Conservation (phyloP, 2,329 filamentous ascomycete genomes). For the Fusarium euwallaceae region DNA sequence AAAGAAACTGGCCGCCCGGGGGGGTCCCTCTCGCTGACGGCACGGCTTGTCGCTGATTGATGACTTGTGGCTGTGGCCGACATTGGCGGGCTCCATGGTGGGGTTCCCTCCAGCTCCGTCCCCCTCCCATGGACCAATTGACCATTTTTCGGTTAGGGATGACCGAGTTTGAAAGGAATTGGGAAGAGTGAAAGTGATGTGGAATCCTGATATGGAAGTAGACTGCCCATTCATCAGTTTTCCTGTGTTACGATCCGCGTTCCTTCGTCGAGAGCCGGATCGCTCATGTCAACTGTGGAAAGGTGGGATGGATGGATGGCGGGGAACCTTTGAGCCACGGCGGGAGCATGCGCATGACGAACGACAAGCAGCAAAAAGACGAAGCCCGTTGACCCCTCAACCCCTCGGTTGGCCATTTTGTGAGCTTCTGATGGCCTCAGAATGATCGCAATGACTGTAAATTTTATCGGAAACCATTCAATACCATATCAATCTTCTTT, state of each 20-base stretch:
- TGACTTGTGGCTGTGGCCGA: constrained; percentile 2
- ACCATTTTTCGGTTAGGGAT: background rate
- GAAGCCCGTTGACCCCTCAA: background rate
- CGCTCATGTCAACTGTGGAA: background rate
- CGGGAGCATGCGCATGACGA: background rate
- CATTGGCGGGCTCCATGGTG: background rate
- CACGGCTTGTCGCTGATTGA: constrained; percentile 2
- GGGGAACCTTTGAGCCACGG: background rate
- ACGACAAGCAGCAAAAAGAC: background rate
- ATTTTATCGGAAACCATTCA: background rate
- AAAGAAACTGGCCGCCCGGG: background rate
- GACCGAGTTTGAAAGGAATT: background rate
- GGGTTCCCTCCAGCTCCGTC: background rate
- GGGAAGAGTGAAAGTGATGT: background rate
- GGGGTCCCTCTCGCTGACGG: background rate
- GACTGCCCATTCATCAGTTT: background rate
- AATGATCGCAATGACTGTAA: background rate
- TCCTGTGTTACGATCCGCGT: background rate
- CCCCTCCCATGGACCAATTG: background rate
- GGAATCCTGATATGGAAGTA: background rate
- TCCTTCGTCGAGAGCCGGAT: background rate
- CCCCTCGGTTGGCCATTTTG: background rate
- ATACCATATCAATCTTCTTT: background rate
- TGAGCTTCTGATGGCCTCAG: background rate
- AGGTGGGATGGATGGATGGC: background rate